A percentile compares a stretch with the other conserved stretches of the same genome.
Conservation (phyloP, 169 alveolate species). For the Toxoplasma gondii region DNA sequence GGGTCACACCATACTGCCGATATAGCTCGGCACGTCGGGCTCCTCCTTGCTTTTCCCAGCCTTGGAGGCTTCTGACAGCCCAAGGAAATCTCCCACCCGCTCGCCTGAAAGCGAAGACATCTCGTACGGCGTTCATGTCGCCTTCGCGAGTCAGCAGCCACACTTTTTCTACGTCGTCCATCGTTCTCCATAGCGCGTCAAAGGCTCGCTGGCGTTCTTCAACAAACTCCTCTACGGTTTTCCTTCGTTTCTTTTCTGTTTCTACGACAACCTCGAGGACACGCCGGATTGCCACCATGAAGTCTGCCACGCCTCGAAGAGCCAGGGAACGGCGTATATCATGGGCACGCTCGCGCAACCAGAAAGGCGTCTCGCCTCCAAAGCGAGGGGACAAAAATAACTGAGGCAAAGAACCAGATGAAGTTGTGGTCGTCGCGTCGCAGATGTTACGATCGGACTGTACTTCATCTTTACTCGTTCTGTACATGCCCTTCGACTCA, state of each 20-base stretch:
- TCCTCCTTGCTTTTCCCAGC: slow-evolving; percentile 11
- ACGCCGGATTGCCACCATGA: slow-evolving; percentile 10
- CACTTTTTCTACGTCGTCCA: slow-evolving; percentile 13
- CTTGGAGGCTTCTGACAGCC: neutral
- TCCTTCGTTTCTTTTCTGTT: neutral
- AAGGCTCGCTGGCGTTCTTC: neutral
- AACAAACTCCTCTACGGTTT: neutral
- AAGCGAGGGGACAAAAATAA: neutral
- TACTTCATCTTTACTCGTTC: too few relatives aligned
- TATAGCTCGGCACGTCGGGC: neutral
- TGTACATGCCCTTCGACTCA: too few relatives aligned
- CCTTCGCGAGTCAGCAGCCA: slow-evolving; percentile 23
- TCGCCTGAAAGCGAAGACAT: neutral
- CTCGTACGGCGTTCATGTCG: slow-evolving; percentile 4
- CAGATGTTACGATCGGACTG: too few relatives aligned
- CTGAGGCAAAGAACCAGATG: neutral
- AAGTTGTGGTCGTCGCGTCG: too few relatives aligned
- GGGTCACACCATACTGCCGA: neutral
- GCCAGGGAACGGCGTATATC: slow-evolving; percentile 19
- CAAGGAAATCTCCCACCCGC: neutral
- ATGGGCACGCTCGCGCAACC: slow-evolving; percentile 26
- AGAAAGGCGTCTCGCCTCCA: neutral
- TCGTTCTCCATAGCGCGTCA: neutral
- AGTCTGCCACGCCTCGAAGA: slow-evolving; percentile 35
- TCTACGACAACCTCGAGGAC: neutral